Evolutionary conservation across 495 filamentous ascomycete species (phyloP).

Genomic region (Penicillium psychrofluorescens): DNA sequence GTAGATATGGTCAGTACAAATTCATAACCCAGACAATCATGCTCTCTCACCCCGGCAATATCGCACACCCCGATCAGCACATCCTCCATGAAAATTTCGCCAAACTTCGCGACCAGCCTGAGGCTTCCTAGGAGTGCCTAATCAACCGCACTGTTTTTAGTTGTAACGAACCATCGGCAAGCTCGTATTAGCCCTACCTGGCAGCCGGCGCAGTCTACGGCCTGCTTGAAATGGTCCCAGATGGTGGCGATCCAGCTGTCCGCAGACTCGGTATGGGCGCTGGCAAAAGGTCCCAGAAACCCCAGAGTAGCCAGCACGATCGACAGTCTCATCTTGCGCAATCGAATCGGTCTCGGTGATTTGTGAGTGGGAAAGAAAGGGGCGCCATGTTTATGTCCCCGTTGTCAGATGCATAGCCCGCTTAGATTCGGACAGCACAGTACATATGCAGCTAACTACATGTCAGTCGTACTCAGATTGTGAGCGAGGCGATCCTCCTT

Average conservation of each 20-base stretch:
- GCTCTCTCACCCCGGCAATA: slow-evolving; percentile 28
- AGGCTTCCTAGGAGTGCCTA: slow-evolving; percentile 39
- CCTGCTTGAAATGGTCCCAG: slow-evolving; percentile 17
- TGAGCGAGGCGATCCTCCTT: too few relatives aligned
- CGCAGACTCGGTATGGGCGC: slow-evolving; percentile 1
- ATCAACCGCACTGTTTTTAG: background rate
- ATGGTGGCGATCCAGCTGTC: slow-evolving; percentile 8
- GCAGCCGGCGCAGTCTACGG: slow-evolving; percentile 13
- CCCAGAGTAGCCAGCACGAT: slow-evolving; percentile 1
- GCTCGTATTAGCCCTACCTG: slow-evolving; percentile 6
- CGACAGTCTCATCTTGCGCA: slow-evolving; percentile 3
- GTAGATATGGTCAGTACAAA: background rate
- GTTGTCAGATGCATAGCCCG: too few relatives aligned
- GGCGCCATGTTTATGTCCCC: too few relatives aligned
- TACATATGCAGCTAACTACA: too few relatives aligned
- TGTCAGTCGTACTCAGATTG: too few relatives aligned
- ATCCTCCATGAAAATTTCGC: slow-evolving; percentile 31
- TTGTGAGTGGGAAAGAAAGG: too few relatives aligned
- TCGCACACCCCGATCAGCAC: slow-evolving; percentile 40
- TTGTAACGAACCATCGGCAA: background rate
- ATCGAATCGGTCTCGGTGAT: background rate
- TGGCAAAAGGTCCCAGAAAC: background rate
- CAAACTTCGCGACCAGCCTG: slow-evolving; percentile 34
- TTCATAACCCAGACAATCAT: too few relatives aligned
- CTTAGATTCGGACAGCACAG: too few relatives aligned